These are phyloP conservation scores for Picea glauca DNA, from an alignment of 75 land plant species.

Conservation along the genomic window DNA sequence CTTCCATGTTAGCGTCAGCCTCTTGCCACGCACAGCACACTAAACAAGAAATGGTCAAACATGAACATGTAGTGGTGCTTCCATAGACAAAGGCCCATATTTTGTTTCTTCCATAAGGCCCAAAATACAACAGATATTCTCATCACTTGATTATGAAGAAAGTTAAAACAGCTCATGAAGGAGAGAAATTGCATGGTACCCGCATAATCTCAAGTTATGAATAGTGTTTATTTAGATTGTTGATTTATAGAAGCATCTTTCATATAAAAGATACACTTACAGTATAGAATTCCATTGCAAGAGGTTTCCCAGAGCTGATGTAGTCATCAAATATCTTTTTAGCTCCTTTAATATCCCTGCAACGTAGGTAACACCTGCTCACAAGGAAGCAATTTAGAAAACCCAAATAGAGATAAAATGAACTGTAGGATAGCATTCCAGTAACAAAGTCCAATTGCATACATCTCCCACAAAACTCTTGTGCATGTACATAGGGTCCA, in stretches of 20 bases:
- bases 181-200: not conserved
- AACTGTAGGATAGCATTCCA: not conserved
- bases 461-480: not conserved
- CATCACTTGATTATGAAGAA: not conserved
- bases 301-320: constrained; percentile 35
- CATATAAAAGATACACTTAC: constrained; percentile 23
- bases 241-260: not conserved
- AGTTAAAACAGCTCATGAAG: not conserved
- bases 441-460: not conserved
- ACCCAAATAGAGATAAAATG: not conserved
- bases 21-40: not conserved
- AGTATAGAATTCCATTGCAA: constrained; percentile 44
- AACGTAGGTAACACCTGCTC: constrained; percentile 58
- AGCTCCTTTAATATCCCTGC: constrained; percentile 60
- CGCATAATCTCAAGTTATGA: not conserved
- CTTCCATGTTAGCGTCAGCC: too few species aligned
- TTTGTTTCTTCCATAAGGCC: not conserved
- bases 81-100: not conserved
- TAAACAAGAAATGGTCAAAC: not conserved
- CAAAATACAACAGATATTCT: not conserved
- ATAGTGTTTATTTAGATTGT: not conserved
- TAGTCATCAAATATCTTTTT: constrained; percentile 53
- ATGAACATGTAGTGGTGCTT: not conserved
- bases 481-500: not conserved
- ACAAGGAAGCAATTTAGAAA: not conserved